Conservation (phyloP, 2,329 filamentous ascomycete genomes). For the Beauveria caledonica region DNA sequence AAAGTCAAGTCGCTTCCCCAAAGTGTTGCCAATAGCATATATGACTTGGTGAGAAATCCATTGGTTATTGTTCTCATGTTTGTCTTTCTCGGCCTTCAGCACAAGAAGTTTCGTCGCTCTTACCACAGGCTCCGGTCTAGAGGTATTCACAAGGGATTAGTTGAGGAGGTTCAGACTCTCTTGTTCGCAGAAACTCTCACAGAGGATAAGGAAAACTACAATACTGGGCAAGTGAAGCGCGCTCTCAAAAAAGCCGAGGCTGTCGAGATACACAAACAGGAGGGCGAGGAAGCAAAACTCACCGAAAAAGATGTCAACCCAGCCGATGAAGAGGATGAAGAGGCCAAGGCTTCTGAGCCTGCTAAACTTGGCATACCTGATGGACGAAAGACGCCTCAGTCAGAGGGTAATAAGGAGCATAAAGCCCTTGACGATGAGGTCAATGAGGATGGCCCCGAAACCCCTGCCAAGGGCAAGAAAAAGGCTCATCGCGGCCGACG, state of each 20-base stretch:
- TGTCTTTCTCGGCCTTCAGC: constrained; percentile 33
- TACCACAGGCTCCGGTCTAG: constrained; percentile 26
- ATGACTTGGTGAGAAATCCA: constrained; percentile 50
- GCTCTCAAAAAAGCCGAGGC: neutral
- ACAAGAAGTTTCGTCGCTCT: constrained; percentile 36
- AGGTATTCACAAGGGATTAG: constrained; percentile 20
- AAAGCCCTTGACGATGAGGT: constrained; percentile 11
- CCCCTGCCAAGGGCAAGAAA: constrained; percentile 51
- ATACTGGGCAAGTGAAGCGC: neutral
- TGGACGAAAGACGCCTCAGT: neutral
- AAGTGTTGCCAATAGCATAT: constrained; percentile 39
- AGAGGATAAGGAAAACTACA: neutral
- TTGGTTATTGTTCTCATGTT: constrained; percentile 39
- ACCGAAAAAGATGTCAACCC: neutral
- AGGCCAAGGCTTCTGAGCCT: neutral
- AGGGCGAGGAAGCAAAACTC: neutral
- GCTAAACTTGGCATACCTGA: neutral
- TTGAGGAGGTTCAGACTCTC: constrained; percentile 2
- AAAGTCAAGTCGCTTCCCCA: constrained; percentile 44
- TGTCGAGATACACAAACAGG: neutral
- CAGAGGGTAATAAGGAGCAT: neutral
- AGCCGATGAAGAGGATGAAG: neutral
- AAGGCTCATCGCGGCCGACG: constrained; percentile 64
- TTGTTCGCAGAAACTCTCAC: constrained; percentile 5
- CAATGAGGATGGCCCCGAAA: constrained; percentile 13